Percentiles rank a stretch among this genome's conserved stretches.
Conservation (phyloP, 1,284 basidiomycete species). For the Trichosporon asahii region DNA sequence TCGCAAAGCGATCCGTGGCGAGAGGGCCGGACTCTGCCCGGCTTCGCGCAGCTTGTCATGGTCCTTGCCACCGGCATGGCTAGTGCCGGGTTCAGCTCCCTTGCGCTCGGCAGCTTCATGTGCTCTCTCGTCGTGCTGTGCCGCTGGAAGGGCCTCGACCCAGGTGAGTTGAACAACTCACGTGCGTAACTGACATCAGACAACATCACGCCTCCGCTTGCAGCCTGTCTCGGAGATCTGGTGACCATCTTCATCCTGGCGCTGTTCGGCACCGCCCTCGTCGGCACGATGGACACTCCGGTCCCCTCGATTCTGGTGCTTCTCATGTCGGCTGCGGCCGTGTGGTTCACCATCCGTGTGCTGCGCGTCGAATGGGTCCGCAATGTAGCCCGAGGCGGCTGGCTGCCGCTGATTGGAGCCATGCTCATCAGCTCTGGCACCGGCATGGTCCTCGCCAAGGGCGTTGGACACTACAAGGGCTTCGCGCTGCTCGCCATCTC, state of each 20-base stretch:
- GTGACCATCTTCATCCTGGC: constrained; percentile 80
- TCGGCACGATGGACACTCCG: constrained; percentile 63
- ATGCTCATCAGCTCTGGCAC: constrained; percentile 90
- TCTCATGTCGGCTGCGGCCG: constrained; percentile 58
- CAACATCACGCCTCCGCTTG: constrained; percentile 91
- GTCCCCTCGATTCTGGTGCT: constrained; percentile 62
- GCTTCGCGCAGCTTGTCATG: constrained; percentile 62
- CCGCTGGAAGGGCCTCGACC: constrained; percentile 71
- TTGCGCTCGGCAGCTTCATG: constrained; percentile 89
- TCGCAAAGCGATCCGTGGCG: constrained; percentile 31
- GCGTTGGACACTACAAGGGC: constrained; percentile 79
- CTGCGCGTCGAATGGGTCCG: constrained; percentile 54
- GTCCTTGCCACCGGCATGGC: constrained; percentile 87
- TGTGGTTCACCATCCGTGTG: constrained; percentile 54
- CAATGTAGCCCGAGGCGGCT: constrained; percentile 71
- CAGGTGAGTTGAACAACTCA: constrained; percentile 70
- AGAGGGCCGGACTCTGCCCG: constrained; percentile 51
- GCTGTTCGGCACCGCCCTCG: constrained; percentile 59
- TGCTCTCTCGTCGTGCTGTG: constrained; percentile 77
- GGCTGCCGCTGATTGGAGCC: constrained; percentile 78
- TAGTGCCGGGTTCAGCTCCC: constrained; percentile 73
- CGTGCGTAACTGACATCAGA: constrained; percentile 61
- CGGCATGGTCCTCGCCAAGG: constrained; percentile 84
- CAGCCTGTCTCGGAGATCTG: constrained; percentile 87
- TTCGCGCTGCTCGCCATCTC: constrained; percentile 85